Percentiles rank a stretch among this genome's conserved stretches.
phyloP scores from a whole-genome alignment of 345 rosid species.

The Eucalyptus guilfoylei region DNA sequence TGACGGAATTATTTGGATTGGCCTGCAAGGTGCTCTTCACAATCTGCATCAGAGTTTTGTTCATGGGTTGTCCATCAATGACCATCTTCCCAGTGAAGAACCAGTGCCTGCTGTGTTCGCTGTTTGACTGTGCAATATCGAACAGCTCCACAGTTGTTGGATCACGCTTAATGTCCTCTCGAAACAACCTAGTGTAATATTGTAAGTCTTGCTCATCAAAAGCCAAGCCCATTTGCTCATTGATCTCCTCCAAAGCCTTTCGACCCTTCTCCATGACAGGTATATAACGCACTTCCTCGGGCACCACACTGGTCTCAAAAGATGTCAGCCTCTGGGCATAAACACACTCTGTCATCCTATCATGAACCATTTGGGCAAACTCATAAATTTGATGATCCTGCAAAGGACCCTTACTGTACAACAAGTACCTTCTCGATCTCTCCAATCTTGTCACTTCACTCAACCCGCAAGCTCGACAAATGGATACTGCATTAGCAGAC shows the following conservation, averaged over 20 bases:
- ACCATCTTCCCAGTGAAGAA: slow-evolving; percentile 84
- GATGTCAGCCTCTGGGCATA: slow-evolving; percentile 48
- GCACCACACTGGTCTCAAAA: slow-evolving; percentile 55
- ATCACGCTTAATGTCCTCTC: slow-evolving; percentile 62
- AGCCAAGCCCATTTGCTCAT: slow-evolving; percentile 86
- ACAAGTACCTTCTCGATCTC: slow-evolving; percentile 75
- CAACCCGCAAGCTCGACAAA: slow-evolving; percentile 72
- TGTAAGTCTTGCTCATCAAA: slow-evolving; percentile 94
- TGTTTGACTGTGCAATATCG: slow-evolving; percentile 92
- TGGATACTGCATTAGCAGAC: slow-evolving; percentile 89
- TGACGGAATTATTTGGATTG: slow-evolving; percentile 76
- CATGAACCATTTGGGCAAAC: slow-evolving; percentile 80
- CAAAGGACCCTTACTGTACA: slow-evolving; percentile 45
- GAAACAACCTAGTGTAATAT: slow-evolving; percentile 67
- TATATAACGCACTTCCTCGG: slow-evolving; percentile 58
- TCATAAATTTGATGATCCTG: slow-evolving; percentile 42
- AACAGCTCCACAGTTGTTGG: slow-evolving; percentile 89
- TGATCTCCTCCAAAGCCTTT: slow-evolving; percentile 78
- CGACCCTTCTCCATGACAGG: slow-evolving; percentile 89
- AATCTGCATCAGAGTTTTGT: slow-evolving; percentile 83
- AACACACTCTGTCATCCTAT: slow-evolving; percentile 85
- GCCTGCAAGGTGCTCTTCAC: slow-evolving; percentile 86
- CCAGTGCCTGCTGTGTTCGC: slow-evolving; percentile 96
- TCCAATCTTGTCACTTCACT: slow-evolving; percentile 71
- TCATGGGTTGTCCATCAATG: slow-evolving; percentile 76